These are phyloP conservation scores for Exophiala sideris DNA, from an alignment of 2,329 filamentous ascomycete genomes.

Conservation along the genomic window DNA sequence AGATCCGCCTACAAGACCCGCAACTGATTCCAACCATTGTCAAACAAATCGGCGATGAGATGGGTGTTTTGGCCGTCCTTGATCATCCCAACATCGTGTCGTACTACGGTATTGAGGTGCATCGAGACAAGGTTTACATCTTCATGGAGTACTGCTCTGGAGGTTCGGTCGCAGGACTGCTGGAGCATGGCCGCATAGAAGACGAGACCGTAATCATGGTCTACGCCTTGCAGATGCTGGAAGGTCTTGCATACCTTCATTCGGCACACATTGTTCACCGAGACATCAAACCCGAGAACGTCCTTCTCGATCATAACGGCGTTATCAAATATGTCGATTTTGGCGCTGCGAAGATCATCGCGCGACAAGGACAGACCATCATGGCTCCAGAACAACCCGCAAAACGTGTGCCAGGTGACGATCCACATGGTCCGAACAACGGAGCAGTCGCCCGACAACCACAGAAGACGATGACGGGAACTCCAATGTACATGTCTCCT, in stretches of 20 bases:
- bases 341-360: constrained; percentile 94
- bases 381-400: constrained; percentile 59
- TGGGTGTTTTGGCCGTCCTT: constrained; percentile 90
- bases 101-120: constrained; percentile 96
- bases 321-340: constrained; percentile 99
- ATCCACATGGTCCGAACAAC: constrained; percentile 14
- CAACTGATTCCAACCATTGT: constrained; percentile 93
- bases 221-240: constrained; percentile 87
- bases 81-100: constrained; percentile 98
- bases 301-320: constrained; percentile 93
- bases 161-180: constrained; percentile 79
- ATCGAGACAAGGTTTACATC: constrained; percentile 98
- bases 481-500: constrained; percentile 99
- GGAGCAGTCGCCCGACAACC: constrained; percentile 38
- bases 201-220: constrained; percentile 98
- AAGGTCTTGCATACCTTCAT: constrained; percentile 90
- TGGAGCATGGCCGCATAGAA: constrained; percentile 95
- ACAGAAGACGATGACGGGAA: constrained; percentile 93
- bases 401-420: constrained; percentile 18
- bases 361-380: constrained; percentile 84
- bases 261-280: constrained; percentile 89
- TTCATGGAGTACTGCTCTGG: constrained; percentile 99
- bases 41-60: constrained; percentile 91
- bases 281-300: constrained; percentile 97
- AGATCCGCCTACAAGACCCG: constrained; percentile 94